Conservation (phyloP, 2,329 filamentous ascomycete species). For the Colletotrichum neosansevieriae region DNA sequence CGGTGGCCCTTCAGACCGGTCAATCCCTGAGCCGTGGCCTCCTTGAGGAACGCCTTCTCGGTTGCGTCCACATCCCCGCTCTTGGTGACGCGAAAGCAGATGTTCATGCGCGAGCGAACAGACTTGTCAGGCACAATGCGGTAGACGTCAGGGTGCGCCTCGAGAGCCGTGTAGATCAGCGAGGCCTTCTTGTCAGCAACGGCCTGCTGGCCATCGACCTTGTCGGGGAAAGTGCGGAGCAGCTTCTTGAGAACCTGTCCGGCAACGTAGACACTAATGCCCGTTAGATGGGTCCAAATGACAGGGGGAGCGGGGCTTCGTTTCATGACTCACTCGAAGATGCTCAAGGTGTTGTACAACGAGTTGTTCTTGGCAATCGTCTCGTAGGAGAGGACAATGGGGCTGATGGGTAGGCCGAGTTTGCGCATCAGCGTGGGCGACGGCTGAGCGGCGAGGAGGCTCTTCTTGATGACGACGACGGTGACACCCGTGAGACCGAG, state of each 20-base stretch:
- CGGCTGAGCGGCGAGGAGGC: slow-evolving; percentile 80
- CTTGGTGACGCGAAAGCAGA: slow-evolving; percentile 84
- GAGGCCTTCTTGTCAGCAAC: slow-evolving; percentile 80
- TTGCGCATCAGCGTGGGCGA: slow-evolving; percentile 76
- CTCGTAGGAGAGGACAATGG: slow-evolving; percentile 85
- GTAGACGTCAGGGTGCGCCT: slow-evolving; percentile 80
- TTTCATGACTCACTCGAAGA: slow-evolving; percentile 76
- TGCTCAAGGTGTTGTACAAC: slow-evolving; percentile 94
- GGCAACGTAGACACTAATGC: slow-evolving; percentile 81
- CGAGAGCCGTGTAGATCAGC: slow-evolving; percentile 81
- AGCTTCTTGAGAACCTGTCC: slow-evolving; percentile 88
- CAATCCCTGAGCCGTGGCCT: slow-evolving; percentile 75
- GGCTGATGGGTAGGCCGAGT: slow-evolving; percentile 81
- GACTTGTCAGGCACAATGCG: slow-evolving; percentile 79
- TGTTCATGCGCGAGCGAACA: slow-evolving; percentile 90
- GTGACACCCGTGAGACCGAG: slow-evolving; percentile 88
- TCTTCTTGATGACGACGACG: slow-evolving; percentile 86
- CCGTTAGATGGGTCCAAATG: neutral
- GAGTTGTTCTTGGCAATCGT: slow-evolving; percentile 93
- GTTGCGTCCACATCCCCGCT: slow-evolving; percentile 71
- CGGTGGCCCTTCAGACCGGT: slow-evolving; percentile 91
- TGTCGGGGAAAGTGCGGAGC: slow-evolving; percentile 72
- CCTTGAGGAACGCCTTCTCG: slow-evolving; percentile 84
- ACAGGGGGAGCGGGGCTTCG: neutral
- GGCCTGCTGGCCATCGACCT: slow-evolving; percentile 81